These are phyloP conservation scores for Larix kaempferi DNA, from an alignment of 75 land plant genomes.

Conservation along the genomic window DNA sequence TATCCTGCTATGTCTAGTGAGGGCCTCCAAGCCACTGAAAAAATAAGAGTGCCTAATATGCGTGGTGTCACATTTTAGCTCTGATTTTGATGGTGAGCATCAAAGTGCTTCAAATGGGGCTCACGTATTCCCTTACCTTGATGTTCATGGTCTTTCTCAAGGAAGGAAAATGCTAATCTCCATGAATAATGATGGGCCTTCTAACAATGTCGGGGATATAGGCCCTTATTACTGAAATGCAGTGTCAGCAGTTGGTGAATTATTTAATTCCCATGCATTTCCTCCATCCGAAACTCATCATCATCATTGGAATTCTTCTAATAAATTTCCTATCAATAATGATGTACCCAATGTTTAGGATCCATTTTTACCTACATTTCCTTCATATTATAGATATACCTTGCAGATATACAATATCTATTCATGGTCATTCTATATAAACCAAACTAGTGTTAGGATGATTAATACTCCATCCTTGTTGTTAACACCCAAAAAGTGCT, in stretches of 20 bases:
- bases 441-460: no score
- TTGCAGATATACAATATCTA: no score
- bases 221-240: slow-evolving; percentile 2
- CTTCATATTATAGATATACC: slow-evolving; percentile 7
- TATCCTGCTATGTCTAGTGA: no score
- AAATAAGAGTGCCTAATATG: no score
- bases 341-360: not conserved
- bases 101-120: slow-evolving; percentile 5
- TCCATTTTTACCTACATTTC: slow-evolving; percentile 1
- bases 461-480: no score
- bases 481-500: no score
- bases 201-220: not conserved
- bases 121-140: slow-evolving; percentile 8
- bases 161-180: not conserved
- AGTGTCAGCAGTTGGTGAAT: not conserved
- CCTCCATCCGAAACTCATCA: slow-evolving; percentile 6
- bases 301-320: slow-evolving; percentile 7
- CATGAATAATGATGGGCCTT: slow-evolving; percentile 2
- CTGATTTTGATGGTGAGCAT: slow-evolving; percentile 10
- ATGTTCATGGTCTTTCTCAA: slow-evolving; percentile 6
- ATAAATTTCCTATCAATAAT: not conserved
- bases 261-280: slow-evolving; percentile 1
- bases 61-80: no score
- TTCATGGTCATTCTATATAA: no score
- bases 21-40: no score